Conservation (phyloP, 768 basidiomycete genomes). For the Termitomyces heimii region DNA sequence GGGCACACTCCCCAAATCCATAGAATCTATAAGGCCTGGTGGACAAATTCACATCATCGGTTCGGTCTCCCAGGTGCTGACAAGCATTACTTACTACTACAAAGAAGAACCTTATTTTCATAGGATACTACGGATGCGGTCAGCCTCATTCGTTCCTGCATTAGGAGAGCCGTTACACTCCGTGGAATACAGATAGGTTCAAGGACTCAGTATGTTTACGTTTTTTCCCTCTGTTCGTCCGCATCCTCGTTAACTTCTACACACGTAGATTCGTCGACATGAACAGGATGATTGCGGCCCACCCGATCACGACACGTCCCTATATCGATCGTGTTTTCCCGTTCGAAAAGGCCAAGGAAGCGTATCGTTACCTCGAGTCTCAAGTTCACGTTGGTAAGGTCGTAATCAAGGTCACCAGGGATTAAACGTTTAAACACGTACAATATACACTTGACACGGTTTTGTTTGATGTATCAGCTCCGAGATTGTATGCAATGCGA, state of each 20-base stretch:
- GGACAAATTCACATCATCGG: conserved; percentile 49
- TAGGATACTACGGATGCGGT: conserved; percentile 18
- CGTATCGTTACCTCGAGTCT: conserved; percentile 46
- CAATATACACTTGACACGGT: not conserved
- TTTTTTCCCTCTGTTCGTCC: not conserved
- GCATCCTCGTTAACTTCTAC: not conserved
- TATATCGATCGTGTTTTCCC: conserved; percentile 52
- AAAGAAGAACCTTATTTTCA: not conserved
- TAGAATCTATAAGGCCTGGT: conserved; percentile 30
- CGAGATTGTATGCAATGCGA: not conserved
- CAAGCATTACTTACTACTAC: not conserved
- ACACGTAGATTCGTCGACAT: conserved; percentile 43
- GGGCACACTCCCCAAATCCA: conserved; percentile 41
- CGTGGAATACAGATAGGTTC: conserved; percentile 54
- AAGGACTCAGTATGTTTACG: conserved; percentile 43
- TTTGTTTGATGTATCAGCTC: not conserved
- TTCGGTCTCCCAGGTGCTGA: conserved; percentile 34
- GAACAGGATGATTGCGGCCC: conserved; percentile 40
- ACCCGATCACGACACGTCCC: conserved; percentile 37
- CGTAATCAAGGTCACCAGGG: conserved; percentile 37
- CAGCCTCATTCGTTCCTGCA: conserved; percentile 21
- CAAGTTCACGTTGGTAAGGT: conserved; percentile 61
- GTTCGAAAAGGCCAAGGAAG: conserved; percentile 47
- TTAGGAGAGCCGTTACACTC: conserved; percentile 34
- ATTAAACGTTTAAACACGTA: conserved; percentile 6